These are phyloP conservation scores for Boletus rubroflammeus DNA, from an alignment of 768 basidiomycete genomes.

Conservation along the genomic window DNA sequence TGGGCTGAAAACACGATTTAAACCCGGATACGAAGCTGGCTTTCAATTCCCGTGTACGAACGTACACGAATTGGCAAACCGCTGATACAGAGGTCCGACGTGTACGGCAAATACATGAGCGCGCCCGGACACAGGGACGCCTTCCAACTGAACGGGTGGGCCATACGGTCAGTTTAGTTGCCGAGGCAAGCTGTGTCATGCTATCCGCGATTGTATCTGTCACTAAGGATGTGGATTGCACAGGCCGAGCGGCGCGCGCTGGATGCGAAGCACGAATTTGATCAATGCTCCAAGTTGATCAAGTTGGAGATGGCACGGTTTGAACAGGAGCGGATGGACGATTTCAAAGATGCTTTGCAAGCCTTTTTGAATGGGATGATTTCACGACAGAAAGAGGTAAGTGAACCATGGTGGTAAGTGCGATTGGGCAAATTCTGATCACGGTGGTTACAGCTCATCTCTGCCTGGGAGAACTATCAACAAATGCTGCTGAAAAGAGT, in stretches of 20 bases:
- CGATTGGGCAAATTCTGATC: neutral
- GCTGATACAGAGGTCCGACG: constrained; percentile 73
- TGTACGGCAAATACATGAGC: constrained; percentile 75
- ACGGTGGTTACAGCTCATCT: constrained; percentile 53
- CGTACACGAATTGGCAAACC: constrained; percentile 76
- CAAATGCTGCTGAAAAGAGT: constrained; percentile 57
- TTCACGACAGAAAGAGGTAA: constrained; percentile 72
- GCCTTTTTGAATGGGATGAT: constrained; percentile 87
- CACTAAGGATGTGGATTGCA: neutral
- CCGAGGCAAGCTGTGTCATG: constrained; percentile 53
- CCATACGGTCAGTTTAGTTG: constrained; percentile 73
- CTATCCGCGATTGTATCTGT: neutral
- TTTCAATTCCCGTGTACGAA: constrained; percentile 82
- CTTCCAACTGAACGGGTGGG: constrained; percentile 67
- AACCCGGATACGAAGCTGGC: constrained; percentile 54
- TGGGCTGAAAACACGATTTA: neutral
- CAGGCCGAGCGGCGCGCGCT: constrained; percentile 83
- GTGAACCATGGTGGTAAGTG: constrained; percentile 11
- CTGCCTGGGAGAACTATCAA: constrained; percentile 81
- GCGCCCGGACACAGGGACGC: constrained; percentile 72
- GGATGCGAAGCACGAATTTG: constrained; percentile 86
- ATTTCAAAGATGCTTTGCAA: constrained; percentile 84
- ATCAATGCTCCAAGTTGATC: constrained; percentile 80
- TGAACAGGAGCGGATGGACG: constrained; percentile 89
- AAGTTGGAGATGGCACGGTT: constrained; percentile 89